These are phyloP conservation scores for Saturnispora mendoncae DNA, from an alignment of 805 yeast genomes.

Conservation along the genomic window DNA sequence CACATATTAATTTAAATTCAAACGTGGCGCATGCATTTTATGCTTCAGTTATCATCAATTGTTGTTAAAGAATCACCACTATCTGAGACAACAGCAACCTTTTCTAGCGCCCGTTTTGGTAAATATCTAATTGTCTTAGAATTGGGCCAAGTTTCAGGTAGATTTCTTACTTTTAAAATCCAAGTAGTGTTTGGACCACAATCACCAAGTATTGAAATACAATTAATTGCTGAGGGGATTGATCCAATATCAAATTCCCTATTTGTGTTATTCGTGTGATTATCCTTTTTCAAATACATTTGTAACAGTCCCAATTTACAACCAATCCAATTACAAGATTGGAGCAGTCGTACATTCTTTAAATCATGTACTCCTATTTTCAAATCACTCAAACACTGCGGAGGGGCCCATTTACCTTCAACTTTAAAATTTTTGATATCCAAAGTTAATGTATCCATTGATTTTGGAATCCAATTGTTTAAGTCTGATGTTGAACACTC, in stretches of 20 bases:
- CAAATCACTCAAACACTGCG: not conserved
- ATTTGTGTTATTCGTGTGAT: not conserved
- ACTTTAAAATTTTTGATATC: not conserved
- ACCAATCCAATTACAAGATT: conserved; percentile 2
- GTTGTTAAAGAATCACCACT: not conserved
- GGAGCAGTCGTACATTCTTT: not conserved
- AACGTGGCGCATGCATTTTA: not conserved
- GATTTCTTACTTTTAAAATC: not conserved
- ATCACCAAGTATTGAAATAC: not conserved
- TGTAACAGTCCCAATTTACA: not conserved
- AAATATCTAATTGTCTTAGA: not conserved
- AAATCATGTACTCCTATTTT: conserved; percentile 1
- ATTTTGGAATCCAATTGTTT: not conserved
- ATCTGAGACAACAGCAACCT: not conserved
- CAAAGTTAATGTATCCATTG: conserved; percentile 1
- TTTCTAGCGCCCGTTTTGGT: not conserved
- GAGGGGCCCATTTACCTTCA: not conserved
- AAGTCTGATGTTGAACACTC: not conserved
- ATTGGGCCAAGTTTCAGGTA: not conserved
- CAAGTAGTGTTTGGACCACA: not conserved
- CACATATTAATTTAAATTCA: too few relatives aligned
- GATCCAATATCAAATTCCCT: conserved; percentile 1
- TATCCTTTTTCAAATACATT: not conserved
- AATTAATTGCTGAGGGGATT: not conserved
- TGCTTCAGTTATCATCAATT: not conserved